These are phyloP conservation scores for Paraphysoderma sedebokerense DNA, from an alignment of 371 early-diverging fungal genomes.

Conservation along the genomic window DNA sequence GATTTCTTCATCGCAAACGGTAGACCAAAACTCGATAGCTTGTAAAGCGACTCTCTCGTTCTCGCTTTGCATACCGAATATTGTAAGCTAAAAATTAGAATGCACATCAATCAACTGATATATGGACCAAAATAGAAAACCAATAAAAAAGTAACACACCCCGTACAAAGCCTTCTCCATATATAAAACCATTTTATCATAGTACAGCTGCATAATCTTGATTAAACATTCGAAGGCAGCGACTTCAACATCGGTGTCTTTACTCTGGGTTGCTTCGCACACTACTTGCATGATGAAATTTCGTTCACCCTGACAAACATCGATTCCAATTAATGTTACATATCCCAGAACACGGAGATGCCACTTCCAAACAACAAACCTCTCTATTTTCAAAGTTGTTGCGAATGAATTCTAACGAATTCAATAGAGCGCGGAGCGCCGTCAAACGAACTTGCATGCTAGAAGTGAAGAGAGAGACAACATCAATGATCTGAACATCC, in stretches of 20 bases:
- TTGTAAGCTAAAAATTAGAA: slow-evolving; percentile 41
- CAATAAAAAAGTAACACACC: slow-evolving; percentile 13
- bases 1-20: slow-evolving; percentile 88
- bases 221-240: slow-evolving; percentile 88
- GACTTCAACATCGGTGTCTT: slow-evolving; percentile 50
- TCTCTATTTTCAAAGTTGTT: slow-evolving; percentile 59
- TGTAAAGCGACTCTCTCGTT: slow-evolving; percentile 78
- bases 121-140: neutral
- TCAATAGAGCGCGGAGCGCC: slow-evolving; percentile 74
- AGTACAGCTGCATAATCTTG: slow-evolving; percentile 86
- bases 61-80: slow-evolving; percentile 70
- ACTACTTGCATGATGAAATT: slow-evolving; percentile 97
- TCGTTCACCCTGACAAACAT: slow-evolving; percentile 47
- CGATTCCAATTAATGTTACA: neutral
- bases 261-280: slow-evolving; percentile 81
- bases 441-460: slow-evolving; percentile 70
- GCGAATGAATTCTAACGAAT: slow-evolving; percentile 81
- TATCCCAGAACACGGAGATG: neutral
- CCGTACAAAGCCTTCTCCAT: slow-evolving; percentile 87
- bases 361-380: neutral
- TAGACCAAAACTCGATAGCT: slow-evolving; percentile 97
- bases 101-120: neutral
- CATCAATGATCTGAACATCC: no score
- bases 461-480: no score
- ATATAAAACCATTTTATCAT: slow-evolving; percentile 81